These are phyloP conservation scores for Cladosporium halotolerans DNA, from an alignment of 2,329 filamentous ascomycete species.

Conservation along the genomic window DNA sequence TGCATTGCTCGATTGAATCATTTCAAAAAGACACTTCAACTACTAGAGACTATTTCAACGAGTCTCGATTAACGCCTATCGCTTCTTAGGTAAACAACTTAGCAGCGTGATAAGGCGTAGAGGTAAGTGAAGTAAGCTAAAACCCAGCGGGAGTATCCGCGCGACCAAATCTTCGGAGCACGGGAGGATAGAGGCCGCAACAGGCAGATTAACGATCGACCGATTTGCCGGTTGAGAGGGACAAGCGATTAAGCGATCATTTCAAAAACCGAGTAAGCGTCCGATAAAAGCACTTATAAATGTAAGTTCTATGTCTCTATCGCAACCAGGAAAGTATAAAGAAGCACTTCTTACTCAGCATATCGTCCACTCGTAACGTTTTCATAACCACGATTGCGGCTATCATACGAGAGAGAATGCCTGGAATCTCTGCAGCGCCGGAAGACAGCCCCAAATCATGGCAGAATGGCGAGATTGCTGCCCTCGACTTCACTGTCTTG, in stretches of 20 bases:
- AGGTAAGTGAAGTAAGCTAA: too few species aligned
- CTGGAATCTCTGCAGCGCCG: neutral
- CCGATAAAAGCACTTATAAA: neutral
- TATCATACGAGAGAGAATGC: neutral
- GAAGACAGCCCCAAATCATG: neutral
- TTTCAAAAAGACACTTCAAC: too few species aligned
- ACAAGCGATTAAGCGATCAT: neutral
- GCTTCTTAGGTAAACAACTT: too few species aligned
- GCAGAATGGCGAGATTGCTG: conserved; percentile 9
- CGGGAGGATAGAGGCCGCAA: too few species aligned
- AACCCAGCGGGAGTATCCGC: too few species aligned
- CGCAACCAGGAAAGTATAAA: neutral
- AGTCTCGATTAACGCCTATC: too few species aligned
- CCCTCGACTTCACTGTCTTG: conserved; percentile 48
- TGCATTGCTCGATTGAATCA: too few species aligned
- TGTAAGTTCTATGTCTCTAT: too few species aligned
- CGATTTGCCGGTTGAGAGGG: neutral
- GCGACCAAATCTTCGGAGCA: too few species aligned
- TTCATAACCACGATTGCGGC: neutral
- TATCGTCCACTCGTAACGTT: neutral
- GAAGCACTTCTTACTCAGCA: neutral
- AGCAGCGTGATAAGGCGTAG: too few species aligned
- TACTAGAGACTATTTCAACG: too few species aligned
- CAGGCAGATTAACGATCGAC: neutral
- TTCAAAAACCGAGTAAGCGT: neutral